Evolutionary conservation across 495 filamentous ascomycete genomes (phyloP).

Genomic region (Neurospora sp.): DNA sequence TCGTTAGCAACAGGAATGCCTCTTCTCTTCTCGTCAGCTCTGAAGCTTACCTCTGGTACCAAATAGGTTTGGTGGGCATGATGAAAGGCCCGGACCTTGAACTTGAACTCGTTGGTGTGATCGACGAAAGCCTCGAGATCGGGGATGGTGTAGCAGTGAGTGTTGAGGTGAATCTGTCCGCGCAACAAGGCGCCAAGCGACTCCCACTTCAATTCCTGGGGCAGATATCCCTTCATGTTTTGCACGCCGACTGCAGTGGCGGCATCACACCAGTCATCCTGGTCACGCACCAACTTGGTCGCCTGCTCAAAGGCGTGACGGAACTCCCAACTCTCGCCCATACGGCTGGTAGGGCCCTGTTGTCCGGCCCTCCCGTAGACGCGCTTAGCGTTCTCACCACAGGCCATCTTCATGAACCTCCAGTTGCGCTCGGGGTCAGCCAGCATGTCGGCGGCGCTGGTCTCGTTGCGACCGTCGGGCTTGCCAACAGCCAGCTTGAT

Average conservation of each 20-base stretch:
- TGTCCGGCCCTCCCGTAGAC: constrained; percentile 38
- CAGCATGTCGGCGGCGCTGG: constrained; percentile 36
- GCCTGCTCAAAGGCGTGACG: constrained; percentile 52
- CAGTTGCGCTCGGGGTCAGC: constrained; percentile 40
- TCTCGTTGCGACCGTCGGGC: constrained; percentile 40
- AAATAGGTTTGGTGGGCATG: constrained; percentile 53
- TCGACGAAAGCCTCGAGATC: constrained; percentile 54
- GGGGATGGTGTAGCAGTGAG: constrained; percentile 56
- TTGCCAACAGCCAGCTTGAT: constrained; percentile 49
- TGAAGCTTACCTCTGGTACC: constrained; percentile 38
- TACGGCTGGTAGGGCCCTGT: constrained; percentile 32
- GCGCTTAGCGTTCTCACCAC: constrained; percentile 53
- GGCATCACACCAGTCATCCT: constrained; percentile 50
- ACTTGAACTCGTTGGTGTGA: constrained; percentile 57
- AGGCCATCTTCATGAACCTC: constrained; percentile 65
- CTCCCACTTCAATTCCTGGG: constrained; percentile 48
- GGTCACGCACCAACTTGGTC: constrained; percentile 35
- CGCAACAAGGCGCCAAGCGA: constrained; percentile 47
- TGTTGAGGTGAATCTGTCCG: constrained; percentile 51
- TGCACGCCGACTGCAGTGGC: constrained; percentile 34
- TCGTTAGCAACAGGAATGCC: not conserved
- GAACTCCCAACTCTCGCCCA: constrained; percentile 55
- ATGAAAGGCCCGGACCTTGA: constrained; percentile 51
- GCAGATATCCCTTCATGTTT: constrained; percentile 33
- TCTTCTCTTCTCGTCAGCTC: not conserved